Evolutionary conservation across 139 green algal genomes (phyloP).

Genomic region (Edaphochlamys debaryana): DNA sequence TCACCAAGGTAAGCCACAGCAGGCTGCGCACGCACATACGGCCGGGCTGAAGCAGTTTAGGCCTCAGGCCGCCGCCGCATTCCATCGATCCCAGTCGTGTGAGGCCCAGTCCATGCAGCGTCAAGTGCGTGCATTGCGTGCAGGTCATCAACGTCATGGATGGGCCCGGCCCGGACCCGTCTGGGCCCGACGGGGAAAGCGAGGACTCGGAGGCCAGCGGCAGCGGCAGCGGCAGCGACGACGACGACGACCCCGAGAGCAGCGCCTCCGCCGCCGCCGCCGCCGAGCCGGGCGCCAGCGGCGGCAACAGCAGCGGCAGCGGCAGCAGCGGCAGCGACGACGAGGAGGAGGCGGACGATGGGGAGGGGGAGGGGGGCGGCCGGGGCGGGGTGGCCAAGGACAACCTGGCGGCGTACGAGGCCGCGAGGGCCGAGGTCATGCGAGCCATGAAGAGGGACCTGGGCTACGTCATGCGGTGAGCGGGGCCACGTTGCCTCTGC

Average conservation of each 20-base stretch:
- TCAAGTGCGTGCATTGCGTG: too few species aligned
- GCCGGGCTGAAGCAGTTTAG: too few species aligned
- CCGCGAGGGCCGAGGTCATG: not conserved
- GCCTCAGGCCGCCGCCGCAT: too few species aligned
- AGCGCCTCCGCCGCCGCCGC: not conserved
- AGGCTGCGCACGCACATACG: too few species aligned
- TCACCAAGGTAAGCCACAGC: too few species aligned
- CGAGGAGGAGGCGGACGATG: not conserved
- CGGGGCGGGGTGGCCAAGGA: not conserved
- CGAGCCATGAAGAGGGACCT: not conserved
- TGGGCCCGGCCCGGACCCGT: not conserved
- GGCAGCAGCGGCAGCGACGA: not conserved
- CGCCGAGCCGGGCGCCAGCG: not conserved
- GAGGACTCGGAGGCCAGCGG: constrained; percentile 6
- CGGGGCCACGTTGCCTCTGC: not conserved
- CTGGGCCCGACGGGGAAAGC: too few species aligned
- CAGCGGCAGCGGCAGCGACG: not conserved
- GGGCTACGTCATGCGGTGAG: constrained; percentile 4
- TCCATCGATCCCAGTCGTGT: too few species aligned
- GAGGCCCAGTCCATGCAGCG: too few species aligned
- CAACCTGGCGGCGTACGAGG: not conserved
- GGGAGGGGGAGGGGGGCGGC: not conserved
- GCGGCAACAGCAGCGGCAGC: not conserved
- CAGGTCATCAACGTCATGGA: constrained; percentile 7
- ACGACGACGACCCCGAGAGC: not conserved